A percentile compares a stretch with the other conserved stretches of the same genome.
These are phyloP conservation scores for Santalum album DNA, from an alignment of 164 flowering plant species.

Conservation along the genomic window DNA sequence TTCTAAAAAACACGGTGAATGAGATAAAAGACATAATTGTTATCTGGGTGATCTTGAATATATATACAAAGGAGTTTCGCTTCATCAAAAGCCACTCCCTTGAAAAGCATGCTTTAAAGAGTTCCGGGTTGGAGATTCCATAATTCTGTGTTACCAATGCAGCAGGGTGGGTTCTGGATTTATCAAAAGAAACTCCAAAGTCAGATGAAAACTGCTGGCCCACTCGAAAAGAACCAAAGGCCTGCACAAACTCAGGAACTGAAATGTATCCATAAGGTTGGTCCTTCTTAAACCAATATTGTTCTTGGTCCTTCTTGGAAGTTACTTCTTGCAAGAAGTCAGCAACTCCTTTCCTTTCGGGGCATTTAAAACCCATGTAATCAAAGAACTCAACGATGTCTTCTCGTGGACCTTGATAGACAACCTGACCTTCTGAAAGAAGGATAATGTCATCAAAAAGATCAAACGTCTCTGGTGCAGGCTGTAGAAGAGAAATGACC, in stretches of 20 bases:
- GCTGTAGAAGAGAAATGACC: slow-evolving; percentile 56
- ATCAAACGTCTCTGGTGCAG: slow-evolving; percentile 52
- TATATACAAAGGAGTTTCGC: slow-evolving; percentile 43
- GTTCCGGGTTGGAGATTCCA: slow-evolving; percentile 42
- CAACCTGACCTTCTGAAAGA: slow-evolving; percentile 47
- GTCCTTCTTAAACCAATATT: slow-evolving; percentile 39
- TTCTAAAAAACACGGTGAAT: slow-evolving; percentile 48
- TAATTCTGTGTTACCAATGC: slow-evolving; percentile 41
- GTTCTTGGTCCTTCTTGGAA: slow-evolving; percentile 54
- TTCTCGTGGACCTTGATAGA: slow-evolving; percentile 50
- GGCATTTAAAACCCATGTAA: slow-evolving; percentile 45
- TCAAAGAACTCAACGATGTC: slow-evolving; percentile 44
- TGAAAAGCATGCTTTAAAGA: slow-evolving; percentile 44
- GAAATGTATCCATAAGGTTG: slow-evolving; percentile 31
- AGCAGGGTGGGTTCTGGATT: slow-evolving; percentile 36
- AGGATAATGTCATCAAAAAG: slow-evolving; percentile 53
- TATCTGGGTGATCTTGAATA: slow-evolving; percentile 50
- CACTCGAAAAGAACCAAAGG: slow-evolving; percentile 25
- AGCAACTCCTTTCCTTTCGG: slow-evolving; percentile 51
- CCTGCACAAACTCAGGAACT: slow-evolving; percentile 29
- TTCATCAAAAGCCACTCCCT: slow-evolving; percentile 54
- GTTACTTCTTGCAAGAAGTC: slow-evolving; percentile 64
- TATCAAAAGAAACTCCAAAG: slow-evolving; percentile 36
- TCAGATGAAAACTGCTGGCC: slow-evolving; percentile 34
- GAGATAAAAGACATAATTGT: slow-evolving; percentile 44